Evolutionary conservation across 257 asterid genomes (phyloP).

Genomic region (Gentiana straminea): DNA sequence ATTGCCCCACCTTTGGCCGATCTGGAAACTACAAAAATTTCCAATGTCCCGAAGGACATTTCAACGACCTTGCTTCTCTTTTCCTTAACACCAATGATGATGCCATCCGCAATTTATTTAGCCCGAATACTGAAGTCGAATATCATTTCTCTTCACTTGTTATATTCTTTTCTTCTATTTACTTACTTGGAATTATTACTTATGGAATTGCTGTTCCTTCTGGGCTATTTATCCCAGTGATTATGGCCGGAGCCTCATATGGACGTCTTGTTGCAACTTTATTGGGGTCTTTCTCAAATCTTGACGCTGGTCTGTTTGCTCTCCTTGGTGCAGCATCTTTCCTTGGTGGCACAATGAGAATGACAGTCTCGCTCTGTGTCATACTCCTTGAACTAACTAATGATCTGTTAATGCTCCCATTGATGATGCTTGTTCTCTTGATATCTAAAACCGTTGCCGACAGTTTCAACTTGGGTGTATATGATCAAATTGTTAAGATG

Average conservation of each 20-base stretch:
- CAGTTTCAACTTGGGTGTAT: constrained; percentile 71
- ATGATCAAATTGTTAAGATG: constrained; percentile 88
- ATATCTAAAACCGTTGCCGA: constrained; percentile 91
- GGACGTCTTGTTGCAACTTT: constrained; percentile 62
- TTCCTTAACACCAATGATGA: constrained; percentile 83
- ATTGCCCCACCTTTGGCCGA: constrained; percentile 67
- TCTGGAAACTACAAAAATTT: constrained; percentile 80
- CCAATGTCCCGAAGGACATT: constrained; percentile 65
- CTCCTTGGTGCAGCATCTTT: constrained; percentile 96
- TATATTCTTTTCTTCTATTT: constrained; percentile 48
- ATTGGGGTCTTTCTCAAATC: constrained; percentile 51
- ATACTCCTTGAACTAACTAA: constrained; percentile 89
- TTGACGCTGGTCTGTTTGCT: constrained; percentile 69
- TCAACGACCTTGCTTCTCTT: constrained; percentile 90
- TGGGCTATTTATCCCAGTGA: constrained; percentile 95
- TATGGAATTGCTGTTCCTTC: constrained; percentile 96
- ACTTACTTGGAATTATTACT: constrained; percentile 64
- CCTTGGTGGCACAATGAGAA: constrained; percentile 98
- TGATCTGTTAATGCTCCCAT: constrained; percentile 77
- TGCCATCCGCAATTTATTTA: constrained; percentile 80
- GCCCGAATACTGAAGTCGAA: constrained; percentile 33
- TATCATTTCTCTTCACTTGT: constrained; percentile 51
- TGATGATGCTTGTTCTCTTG: constrained; percentile 86
- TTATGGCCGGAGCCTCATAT: constrained; percentile 96
- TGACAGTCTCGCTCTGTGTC: constrained; percentile 94